A percentile compares a stretch with the other conserved stretches of the same genome.
Evolutionary conservation across 2,329 filamentous ascomycete genomes (phyloP).

Genomic region (Elsinoe australis): DNA sequence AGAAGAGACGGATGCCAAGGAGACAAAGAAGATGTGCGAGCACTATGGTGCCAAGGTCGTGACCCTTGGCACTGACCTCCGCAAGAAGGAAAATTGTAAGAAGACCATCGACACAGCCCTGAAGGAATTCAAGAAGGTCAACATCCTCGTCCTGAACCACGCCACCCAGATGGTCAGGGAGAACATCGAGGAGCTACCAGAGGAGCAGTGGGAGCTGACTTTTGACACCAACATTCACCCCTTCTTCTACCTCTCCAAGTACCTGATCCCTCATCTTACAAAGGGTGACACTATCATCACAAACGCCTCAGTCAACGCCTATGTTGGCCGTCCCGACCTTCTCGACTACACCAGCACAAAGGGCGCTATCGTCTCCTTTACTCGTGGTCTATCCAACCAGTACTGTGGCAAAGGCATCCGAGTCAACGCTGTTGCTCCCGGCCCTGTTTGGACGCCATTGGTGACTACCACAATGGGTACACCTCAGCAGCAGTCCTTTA

Average conservation of each 20-base stretch:
- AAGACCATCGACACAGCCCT: slow-evolving; percentile 60
- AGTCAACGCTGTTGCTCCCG: slow-evolving; percentile 64
- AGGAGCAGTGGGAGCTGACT: slow-evolving; percentile 73
- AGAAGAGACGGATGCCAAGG: slow-evolving; percentile 67
- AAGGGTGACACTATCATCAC: slow-evolving; percentile 74
- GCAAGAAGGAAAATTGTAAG: slow-evolving; percentile 59
- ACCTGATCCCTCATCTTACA: slow-evolving; percentile 65
- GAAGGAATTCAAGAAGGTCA: slow-evolving; percentile 58
- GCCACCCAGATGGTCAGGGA: slow-evolving; percentile 65
- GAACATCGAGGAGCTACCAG: slow-evolving; percentile 62
- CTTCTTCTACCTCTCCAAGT: slow-evolving; percentile 74
- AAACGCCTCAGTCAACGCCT: slow-evolving; percentile 76
- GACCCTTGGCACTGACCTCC: slow-evolving; percentile 57
- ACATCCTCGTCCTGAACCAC: slow-evolving; percentile 68
- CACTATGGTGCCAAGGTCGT: slow-evolving; percentile 58
- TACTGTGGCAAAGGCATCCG: slow-evolving; percentile 63
- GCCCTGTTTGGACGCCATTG: slow-evolving; percentile 59
- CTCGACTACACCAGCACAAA: slow-evolving; percentile 77
- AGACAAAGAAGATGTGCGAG: slow-evolving; percentile 65
- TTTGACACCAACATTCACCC: slow-evolving; percentile 80
- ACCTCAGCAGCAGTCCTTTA: slow-evolving; percentile 64
- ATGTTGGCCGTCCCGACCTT: slow-evolving; percentile 70
- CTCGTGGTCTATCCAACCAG: slow-evolving; percentile 68
- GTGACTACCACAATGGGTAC: slow-evolving; percentile 66
- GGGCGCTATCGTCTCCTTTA: slow-evolving; percentile 72